These are phyloP conservation scores for Hymenoscyphus fructigenus DNA, from an alignment of 2,329 filamentous ascomycete genomes.

Conservation along the genomic window DNA sequence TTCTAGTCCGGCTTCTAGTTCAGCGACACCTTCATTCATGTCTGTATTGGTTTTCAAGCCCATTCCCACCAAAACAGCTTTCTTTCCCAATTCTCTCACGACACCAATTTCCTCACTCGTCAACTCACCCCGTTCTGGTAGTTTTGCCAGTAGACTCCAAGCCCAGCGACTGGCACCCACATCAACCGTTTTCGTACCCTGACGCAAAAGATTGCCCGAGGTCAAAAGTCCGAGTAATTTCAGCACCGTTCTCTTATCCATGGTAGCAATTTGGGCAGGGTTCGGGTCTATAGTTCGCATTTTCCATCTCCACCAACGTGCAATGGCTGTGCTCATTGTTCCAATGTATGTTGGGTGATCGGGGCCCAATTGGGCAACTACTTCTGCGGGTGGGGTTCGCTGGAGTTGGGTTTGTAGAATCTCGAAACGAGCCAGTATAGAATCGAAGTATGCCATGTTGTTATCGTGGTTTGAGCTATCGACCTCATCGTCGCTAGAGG, in stretches of 20 bases:
- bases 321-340: constrained; percentile 39
- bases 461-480: constrained; percentile 43
- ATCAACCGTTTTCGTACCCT: constrained; percentile 55
- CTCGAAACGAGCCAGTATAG: constrained; percentile 64
- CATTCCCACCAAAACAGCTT: constrained; percentile 57
- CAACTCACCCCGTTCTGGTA: constrained; percentile 73
- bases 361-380: constrained; percentile 52
- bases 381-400: constrained; percentile 51
- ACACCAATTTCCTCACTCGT: constrained; percentile 72
- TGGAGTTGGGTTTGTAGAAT: constrained; percentile 63
- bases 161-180: constrained; percentile 76
- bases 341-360: constrained; percentile 50
- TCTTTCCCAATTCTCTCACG: constrained; percentile 76
- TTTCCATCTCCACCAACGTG: constrained; percentile 53
- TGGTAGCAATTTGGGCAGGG: constrained; percentile 59
- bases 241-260: constrained; percentile 66
- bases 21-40: constrained; percentile 42
- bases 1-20: constrained; percentile 48
- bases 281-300: constrained; percentile 55
- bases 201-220: constrained; percentile 55
- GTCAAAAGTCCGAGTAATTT: constrained; percentile 66
- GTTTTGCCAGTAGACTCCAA: constrained; percentile 76
- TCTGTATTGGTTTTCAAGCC: constrained; percentile 36
- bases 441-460: constrained; percentile 63
- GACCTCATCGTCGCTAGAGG: constrained; percentile 39